Evolutionary conservation across 1,139 yeast species (phyloP).

Genomic region (Citeromyces hawaiiensis): DNA sequence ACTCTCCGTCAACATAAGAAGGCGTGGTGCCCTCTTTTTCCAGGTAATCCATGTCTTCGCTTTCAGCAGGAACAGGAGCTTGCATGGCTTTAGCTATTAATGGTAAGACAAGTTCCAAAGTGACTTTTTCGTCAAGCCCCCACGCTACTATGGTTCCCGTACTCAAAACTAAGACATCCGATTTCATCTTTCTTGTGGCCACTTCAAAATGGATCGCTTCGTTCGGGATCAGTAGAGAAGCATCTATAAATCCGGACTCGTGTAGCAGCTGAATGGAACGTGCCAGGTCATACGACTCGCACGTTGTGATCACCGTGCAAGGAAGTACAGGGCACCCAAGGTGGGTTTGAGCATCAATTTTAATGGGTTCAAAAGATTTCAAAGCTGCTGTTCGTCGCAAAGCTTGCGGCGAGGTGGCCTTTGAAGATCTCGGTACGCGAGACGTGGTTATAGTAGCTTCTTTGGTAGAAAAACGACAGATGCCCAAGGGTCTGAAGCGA

Average conservation of each 20-base stretch:
- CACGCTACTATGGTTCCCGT: slow-evolving; percentile 76
- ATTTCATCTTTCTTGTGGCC: not conserved
- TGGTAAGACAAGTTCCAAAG: slow-evolving; percentile 28
- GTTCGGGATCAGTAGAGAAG: slow-evolving; percentile 3
- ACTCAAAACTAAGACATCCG: slow-evolving; percentile 47
- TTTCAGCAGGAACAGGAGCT: slow-evolving; percentile 43
- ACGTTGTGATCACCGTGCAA: slow-evolving; percentile 56
- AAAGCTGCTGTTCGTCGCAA: too few relatives aligned
- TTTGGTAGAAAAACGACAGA: too few relatives aligned
- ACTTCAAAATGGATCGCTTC: slow-evolving; percentile 3
- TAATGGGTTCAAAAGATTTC: too few relatives aligned
- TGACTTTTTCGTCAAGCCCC: slow-evolving; percentile 47
- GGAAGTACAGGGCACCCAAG: slow-evolving; percentile 10
- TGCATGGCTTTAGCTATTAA: slow-evolving; percentile 32
- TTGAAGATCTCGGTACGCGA: too few relatives aligned
- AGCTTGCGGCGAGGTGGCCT: too few relatives aligned
- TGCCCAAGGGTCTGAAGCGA: too few relatives aligned
- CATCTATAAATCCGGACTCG: slow-evolving; percentile 6
- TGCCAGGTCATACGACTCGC: slow-evolving; percentile 52
- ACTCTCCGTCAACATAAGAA: slow-evolving; percentile 51
- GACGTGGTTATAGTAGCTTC: too few relatives aligned
- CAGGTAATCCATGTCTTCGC: slow-evolving; percentile 83
- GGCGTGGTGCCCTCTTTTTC: slow-evolving; percentile 26
- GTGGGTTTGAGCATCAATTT: too few relatives aligned
- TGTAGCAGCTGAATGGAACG: slow-evolving; percentile 21